A percentile compares a stretch with the other conserved stretches of the same genome.
These are phyloP conservation scores for Stenocarpella maydis DNA, from an alignment of 2,329 filamentous ascomycete species.

Conservation along the genomic window DNA sequence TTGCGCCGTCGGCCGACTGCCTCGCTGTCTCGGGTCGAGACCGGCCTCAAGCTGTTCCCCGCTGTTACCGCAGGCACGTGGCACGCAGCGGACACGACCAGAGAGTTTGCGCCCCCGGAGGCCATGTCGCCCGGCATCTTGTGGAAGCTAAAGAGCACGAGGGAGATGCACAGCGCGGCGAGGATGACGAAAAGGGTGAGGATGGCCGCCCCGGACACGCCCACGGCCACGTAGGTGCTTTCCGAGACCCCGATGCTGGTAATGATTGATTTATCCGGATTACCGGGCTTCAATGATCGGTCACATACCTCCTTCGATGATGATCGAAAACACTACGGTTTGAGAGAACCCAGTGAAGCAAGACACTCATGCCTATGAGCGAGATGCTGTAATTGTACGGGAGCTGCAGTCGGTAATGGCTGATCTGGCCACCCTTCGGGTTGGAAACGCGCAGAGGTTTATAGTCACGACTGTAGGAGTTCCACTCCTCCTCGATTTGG, in stretches of 20 bases:
- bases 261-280: neutral
- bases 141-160: neutral
- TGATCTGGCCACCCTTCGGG: conserved; percentile 45
- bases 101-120: neutral
- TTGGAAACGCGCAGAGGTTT: conserved; percentile 47
- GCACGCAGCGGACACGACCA: conserved; percentile 21
- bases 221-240: neutral
- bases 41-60: too few relatives aligned
- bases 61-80: neutral
- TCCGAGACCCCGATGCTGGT: neutral
- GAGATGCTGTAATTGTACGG: conserved; percentile 52
- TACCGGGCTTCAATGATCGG: too few relatives aligned
- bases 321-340: conserved; percentile 49
- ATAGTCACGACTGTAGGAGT: conserved; percentile 43
- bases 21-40: too few relatives aligned
- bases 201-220: neutral
- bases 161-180: neutral
- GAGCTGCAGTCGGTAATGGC: conserved; percentile 49
- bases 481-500: conserved; percentile 52
- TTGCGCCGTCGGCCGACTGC: neutral
- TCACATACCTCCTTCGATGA: conserved; percentile 37
- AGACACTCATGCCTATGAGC: conserved; percentile 44
- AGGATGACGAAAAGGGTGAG: neutral
- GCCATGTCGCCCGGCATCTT: neutral
- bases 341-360: conserved; percentile 54